These are phyloP conservation scores for Saccharomycodes ludwigii DNA, from an alignment of 805 yeast species.

Conservation along the genomic window DNA sequence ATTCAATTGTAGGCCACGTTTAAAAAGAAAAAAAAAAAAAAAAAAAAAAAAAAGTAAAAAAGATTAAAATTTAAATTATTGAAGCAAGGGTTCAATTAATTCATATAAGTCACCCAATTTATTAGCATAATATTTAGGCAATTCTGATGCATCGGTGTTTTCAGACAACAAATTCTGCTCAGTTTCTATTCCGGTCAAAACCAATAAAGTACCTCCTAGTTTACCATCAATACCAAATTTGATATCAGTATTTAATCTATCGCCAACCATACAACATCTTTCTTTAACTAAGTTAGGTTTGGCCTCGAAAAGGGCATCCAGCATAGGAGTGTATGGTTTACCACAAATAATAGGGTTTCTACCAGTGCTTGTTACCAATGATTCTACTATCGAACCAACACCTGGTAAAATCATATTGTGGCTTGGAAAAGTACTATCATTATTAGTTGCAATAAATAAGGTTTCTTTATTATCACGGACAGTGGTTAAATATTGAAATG, in stretches of 20 bases:
- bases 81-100: conserved; percentile 10
- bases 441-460: conserved; percentile 83
- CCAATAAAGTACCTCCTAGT: conserved; percentile 67
- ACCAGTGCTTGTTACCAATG: conserved; percentile 64
- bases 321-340: conserved; percentile 81
- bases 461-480: conserved; percentile 31
- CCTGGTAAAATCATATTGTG: conserved; percentile 83
- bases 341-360: conserved; percentile 86
- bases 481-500: conserved; percentile 67
- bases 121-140: conserved; percentile 58
- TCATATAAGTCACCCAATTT: conserved; percentile 71
- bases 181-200: conserved; percentile 83
- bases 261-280: conserved; percentile 86
- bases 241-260: conserved; percentile 90
- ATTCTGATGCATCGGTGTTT: conserved; percentile 19
- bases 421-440: conserved; percentile 88
- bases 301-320: conserved; percentile 73
- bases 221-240: conserved; percentile 83
- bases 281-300: conserved; percentile 40
- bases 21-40: not conserved
- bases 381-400: conserved; percentile 83
- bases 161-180: conserved; percentile 46
- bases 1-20: too few species aligned
- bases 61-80: not conserved
- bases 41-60: not conserved